Evolutionary conservation across 208 protist genomes (phyloP).

Genomic region (Leishmania amazonensis): DNA sequence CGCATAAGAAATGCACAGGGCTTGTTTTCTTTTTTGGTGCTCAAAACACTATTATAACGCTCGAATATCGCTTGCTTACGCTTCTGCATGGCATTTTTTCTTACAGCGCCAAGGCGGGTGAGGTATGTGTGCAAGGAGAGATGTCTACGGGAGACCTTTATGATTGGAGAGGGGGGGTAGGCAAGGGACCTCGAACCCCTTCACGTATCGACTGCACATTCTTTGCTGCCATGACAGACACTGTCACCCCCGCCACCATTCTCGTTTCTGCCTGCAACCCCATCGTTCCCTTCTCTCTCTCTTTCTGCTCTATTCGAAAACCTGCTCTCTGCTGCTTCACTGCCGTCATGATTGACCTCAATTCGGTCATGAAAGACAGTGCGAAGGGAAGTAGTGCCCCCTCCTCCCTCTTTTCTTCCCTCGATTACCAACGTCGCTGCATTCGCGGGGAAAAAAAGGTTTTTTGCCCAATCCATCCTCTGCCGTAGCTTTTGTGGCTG

Average conservation of each 20-base stretch:
- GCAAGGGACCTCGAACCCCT: not conserved
- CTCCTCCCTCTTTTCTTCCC: not conserved
- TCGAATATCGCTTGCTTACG: not conserved
- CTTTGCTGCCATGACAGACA: not conserved
- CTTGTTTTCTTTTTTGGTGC: not conserved
- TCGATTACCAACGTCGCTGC: not conserved
- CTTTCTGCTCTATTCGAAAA: not conserved
- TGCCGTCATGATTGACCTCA: not conserved
- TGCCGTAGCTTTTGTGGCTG: not conserved
- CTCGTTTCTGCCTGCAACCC: not conserved
- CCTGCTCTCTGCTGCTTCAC: not conserved
- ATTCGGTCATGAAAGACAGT: not conserved
- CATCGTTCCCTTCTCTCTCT: not conserved
- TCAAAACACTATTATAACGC: not conserved
- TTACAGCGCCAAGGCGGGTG: not conserved
- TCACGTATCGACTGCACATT: not conserved
- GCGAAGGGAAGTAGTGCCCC: not conserved
- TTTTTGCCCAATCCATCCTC: not conserved
- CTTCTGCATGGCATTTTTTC: not conserved
- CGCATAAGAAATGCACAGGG: not conserved
- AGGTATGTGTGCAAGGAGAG: not conserved
- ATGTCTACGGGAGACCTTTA: not conserved
- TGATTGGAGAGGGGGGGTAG: no score
- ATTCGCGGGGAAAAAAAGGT: not conserved
- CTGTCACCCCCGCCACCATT: not conserved